A percentile compares a stretch with the other conserved stretches of the same genome.
phyloP scores from a whole-genome alignment of 176 grass and related monocot genomes.

The Triticum timopheevii region DNA sequence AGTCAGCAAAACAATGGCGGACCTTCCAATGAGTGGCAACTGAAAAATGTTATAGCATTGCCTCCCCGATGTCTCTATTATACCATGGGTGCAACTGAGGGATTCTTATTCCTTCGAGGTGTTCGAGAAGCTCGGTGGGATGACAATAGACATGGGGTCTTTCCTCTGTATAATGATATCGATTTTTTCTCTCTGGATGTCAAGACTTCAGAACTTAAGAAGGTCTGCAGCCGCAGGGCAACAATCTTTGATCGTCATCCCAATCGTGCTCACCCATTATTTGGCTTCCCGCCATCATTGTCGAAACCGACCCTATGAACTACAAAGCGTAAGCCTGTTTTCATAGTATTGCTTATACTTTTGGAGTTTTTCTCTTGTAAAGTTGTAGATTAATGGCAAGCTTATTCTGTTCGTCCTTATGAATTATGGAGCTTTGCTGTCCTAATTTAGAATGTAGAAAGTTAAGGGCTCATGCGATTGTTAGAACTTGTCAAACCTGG shows the following conservation, averaged over 20 bases:
- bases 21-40: background rate
- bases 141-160: no score
- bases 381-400: background rate
- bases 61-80: background rate
- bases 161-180: background rate
- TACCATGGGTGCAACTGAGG: background rate
- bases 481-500: background rate
- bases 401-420: background rate
- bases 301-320: slow-evolving; percentile 18
- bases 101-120: slow-evolving; percentile 19
- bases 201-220: slow-evolving; percentile 21
- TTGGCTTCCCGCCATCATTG: slow-evolving; percentile 19
- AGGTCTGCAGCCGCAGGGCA: background rate
- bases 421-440: background rate
- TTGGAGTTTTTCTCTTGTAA: background rate
- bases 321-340: background rate
- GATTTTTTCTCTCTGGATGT: slow-evolving; percentile 1
- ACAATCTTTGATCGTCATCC: background rate
- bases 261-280: background rate
- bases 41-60: slow-evolving; percentile 6
- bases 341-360: background rate
- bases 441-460: background rate
- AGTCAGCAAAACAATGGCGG: background rate
- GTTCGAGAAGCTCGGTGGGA: background rate
- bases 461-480: background rate